Conservation (phyloP, 1,139 yeast species). For the Eremothecium coryli region DNA sequence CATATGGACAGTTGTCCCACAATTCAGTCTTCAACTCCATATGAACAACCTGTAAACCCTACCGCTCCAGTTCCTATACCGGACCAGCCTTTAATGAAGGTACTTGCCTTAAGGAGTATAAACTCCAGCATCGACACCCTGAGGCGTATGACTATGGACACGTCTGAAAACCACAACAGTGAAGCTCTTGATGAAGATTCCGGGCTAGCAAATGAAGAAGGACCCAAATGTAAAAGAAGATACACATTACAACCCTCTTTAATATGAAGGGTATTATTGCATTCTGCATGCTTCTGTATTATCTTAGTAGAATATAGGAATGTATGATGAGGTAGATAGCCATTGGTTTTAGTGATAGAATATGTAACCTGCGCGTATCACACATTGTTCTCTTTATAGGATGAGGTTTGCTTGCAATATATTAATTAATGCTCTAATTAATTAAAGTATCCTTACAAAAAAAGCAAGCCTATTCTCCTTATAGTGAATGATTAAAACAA, state of each 20-base stretch:
- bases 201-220: background rate
- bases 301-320: no score
- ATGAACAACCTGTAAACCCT: constrained; percentile 9
- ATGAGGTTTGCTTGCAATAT: no score
- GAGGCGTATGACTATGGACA: constrained; percentile 2
- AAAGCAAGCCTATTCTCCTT: no score
- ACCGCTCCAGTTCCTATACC: constrained; percentile 28
- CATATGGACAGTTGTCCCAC: background rate
- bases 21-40: background rate
- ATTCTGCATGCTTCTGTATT: no score
- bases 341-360: no score
- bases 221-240: constrained; percentile 1
- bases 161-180: background rate
- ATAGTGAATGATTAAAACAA: no score
- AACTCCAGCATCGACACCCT: constrained; percentile 15
- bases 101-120: constrained; percentile 19
- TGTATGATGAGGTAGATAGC: no score
- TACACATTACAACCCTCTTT: constrained; percentile 1
- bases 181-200: background rate
- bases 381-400: no score
- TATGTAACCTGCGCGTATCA: no score
- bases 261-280: no score
- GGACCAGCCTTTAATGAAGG: constrained; percentile 24
- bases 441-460: no score
- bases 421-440: no score